Conservation (phyloP, 768 basidiomycete species). For the Cyclocybe aegerita region DNA sequence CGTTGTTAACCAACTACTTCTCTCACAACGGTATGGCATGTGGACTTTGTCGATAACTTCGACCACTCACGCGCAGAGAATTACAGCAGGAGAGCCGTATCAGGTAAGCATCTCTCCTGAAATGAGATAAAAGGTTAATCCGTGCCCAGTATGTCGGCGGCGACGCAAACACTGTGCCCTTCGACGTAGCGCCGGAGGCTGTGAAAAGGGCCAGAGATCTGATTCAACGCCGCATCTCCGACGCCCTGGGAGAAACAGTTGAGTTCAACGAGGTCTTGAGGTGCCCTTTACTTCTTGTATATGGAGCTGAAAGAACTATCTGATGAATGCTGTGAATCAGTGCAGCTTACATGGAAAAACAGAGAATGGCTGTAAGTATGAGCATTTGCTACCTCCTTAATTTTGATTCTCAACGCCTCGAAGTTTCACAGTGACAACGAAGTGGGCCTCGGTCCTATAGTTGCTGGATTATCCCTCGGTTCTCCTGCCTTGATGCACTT, state of each 20-base stretch:
- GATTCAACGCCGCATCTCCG: slow-evolving; percentile 53
- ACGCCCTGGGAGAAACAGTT: slow-evolving; percentile 38
- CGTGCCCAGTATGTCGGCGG: slow-evolving; percentile 70
- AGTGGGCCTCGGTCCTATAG: slow-evolving; percentile 65
- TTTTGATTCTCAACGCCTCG: neutral
- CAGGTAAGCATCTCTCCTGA: slow-evolving; percentile 41
- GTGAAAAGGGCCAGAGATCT: slow-evolving; percentile 57
- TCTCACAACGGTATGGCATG: slow-evolving; percentile 72
- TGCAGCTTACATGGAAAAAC: slow-evolving; percentile 83
- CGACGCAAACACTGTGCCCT: slow-evolving; percentile 69
- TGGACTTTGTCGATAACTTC: neutral
- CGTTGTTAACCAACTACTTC: slow-evolving; percentile 76
- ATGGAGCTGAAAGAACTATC: neutral
- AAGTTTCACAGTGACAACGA: slow-evolving; percentile 84
- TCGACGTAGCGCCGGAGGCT: slow-evolving; percentile 54
- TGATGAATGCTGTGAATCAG: slow-evolving; percentile 26
- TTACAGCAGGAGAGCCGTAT: slow-evolving; percentile 75
- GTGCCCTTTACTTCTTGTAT: slow-evolving; percentile 20
- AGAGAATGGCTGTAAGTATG: slow-evolving; percentile 73
- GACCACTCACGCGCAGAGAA: neutral
- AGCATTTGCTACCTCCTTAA: neutral
- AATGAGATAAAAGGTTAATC: neutral
- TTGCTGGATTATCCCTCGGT: slow-evolving; percentile 78
- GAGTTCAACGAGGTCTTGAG: slow-evolving; percentile 78
- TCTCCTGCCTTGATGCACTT: slow-evolving; percentile 82